Conservation (phyloP, 1,284 basidiomycete genomes). For the Leccinum laetum region DNA sequence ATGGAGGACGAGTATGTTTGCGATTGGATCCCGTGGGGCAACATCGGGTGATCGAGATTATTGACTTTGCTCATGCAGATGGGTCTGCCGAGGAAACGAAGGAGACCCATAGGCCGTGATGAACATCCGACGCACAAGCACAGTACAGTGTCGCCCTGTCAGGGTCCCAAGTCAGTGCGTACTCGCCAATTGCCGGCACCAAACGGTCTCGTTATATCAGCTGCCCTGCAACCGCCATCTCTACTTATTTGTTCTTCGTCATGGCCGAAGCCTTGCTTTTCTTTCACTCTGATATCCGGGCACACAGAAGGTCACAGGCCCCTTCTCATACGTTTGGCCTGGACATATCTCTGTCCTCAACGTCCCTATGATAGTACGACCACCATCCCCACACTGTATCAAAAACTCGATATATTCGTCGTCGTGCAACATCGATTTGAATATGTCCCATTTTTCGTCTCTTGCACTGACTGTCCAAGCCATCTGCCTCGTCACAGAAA, state of each 20-base stretch:
- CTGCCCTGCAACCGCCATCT: background rate
- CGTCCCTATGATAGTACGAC: too few species aligned
- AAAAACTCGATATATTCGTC: background rate
- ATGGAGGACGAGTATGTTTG: constrained; percentile 20
- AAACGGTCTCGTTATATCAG: background rate
- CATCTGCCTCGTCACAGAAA: too few species aligned
- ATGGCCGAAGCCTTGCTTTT: background rate
- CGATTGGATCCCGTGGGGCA: background rate
- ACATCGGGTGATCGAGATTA: constrained; percentile 13
- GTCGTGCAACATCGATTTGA: background rate
- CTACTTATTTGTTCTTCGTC: background rate
- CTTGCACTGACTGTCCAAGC: background rate
- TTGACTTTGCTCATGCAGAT: constrained; percentile 13
- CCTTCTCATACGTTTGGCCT: background rate
- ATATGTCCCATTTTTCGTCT: background rate
- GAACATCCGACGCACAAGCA: background rate
- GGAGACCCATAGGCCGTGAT: background rate
- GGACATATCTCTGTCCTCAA: background rate
- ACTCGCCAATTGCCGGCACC: background rate
- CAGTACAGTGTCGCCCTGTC: too few species aligned
- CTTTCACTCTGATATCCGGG: background rate
- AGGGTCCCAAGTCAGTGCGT: background rate
- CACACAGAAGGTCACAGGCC: background rate
- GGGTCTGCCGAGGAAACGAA: background rate
- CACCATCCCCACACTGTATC: background rate